Base-by-base conservation (phyloP, 768 basidiomycete species). In the Amanita muscaria region DNA sequence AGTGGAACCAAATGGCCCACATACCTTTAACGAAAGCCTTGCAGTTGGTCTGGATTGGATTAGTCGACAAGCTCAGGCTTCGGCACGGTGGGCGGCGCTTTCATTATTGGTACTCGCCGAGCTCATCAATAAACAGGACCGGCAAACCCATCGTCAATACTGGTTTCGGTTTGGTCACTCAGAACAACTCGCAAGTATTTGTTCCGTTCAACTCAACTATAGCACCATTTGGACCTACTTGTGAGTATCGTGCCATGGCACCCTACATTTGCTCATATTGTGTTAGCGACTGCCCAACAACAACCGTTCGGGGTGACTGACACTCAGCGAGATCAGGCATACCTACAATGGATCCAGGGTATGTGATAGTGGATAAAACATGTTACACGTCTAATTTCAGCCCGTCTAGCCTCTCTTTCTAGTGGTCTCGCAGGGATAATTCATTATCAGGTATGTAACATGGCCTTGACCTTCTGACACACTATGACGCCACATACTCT, bases 141-240 rank as follows among this genome's bases (percentile, higher is more conserved):
- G 65, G 68, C 19, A 83, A 83, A 52, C 82, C 82, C 3, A 55
- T 70, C 8, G 51, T 66, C 3, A 56, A 81, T 25, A 73, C 68
- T 25, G 74, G 64, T 1, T 79, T 83, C 41, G 82, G 83, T 64
- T 63, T 84, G 36, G 77, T 84, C 16, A 78, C 80, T 0, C 69
- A 75, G 49, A 44, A 55, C 29, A 80, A 76, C 59, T 57, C 72
- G 0, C 63, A 69, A 14, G 56, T 59, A 50, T 85, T 79, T 45
- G 76, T 79, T 5, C 79, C 81, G 1, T 84, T 83, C 65, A 79
- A 83, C 53, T 58, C 60, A 29, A 66, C 72, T 44, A 47, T 62
- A 46, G 57, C 72, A 14, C 62, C 72, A n/a, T 70, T 67, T 48
- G 67, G 27, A 6, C 27, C 27, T 12, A 12, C 7, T 29, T 6